Percentiles rank a stretch among this genome's conserved stretches.
phyloP scores from a whole-genome alignment of 306 rosid genomes.

The Luffa aegyptiaca region DNA sequence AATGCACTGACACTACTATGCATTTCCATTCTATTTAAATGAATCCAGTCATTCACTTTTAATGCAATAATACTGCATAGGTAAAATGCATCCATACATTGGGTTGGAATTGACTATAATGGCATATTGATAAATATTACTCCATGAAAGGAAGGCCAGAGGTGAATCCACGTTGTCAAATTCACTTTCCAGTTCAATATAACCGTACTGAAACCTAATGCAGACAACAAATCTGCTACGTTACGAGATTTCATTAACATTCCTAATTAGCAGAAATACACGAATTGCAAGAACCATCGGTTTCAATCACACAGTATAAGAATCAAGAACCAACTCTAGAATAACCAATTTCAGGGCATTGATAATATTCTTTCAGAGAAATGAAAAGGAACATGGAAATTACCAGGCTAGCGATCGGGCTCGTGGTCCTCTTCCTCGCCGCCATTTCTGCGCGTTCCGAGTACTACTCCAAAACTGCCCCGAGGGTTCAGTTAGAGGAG shows the following conservation, averaged over 20 bases:
- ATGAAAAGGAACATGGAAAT: neutral
- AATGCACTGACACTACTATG: neutral
- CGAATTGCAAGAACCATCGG: neutral
- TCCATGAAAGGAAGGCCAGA: neutral
- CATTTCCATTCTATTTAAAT: neutral
- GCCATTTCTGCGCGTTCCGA: slow-evolving; percentile 11
- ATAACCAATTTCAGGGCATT: neutral
- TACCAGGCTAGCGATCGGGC: neutral
- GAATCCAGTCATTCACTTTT: neutral
- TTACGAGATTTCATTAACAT: neutral
- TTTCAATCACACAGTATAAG: slow-evolving; percentile 1
- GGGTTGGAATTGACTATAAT: neutral
- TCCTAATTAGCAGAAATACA: neutral
- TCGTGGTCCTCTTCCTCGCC: neutral
- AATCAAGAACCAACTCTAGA: neutral
- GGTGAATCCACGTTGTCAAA: neutral
- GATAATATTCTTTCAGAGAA: neutral
- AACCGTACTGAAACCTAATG: neutral
- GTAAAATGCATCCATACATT: neutral
- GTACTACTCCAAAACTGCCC: slow-evolving; percentile 11
- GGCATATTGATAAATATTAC: neutral
- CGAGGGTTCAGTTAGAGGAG: slow-evolving; percentile 7
- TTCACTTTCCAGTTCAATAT: neutral
- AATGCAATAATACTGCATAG: neutral
- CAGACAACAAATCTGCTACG: neutral